These are phyloP conservation scores for Mycena indigotica DNA, from an alignment of 768 basidiomycete species.

Conservation along the genomic window DNA sequence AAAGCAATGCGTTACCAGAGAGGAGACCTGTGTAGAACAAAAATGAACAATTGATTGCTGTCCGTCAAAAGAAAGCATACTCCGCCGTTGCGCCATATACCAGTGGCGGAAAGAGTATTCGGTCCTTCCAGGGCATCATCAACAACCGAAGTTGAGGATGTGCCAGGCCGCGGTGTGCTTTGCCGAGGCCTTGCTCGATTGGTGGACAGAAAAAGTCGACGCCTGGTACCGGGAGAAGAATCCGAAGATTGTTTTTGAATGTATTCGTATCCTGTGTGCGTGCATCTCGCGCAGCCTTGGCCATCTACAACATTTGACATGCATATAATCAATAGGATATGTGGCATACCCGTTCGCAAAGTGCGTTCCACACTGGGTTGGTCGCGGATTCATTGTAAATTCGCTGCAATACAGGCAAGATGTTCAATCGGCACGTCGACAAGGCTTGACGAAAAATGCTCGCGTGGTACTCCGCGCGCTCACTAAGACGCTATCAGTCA, in stretches of 20 bases:
- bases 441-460: neutral
- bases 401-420: neutral
- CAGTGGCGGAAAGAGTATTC: neutral
- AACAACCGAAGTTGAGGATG: neutral
- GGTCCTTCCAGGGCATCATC: neutral
- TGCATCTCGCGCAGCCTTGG: too few relatives aligned
- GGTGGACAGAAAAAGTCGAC: neutral
- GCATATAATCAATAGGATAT: neutral
- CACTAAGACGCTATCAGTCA: neutral
- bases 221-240: neutral
- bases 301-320: neutral
- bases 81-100: too few relatives aligned
- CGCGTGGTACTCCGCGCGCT: neutral
- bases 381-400: neutral
- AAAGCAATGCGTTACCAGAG: too few relatives aligned
- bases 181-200: neutral
- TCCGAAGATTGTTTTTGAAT: too few relatives aligned
- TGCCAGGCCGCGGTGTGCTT: neutral
- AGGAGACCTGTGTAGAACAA: too few relatives aligned
- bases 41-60: too few relatives aligned
- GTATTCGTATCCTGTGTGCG: too few relatives aligned
- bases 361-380: neutral
- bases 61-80: too few relatives aligned
- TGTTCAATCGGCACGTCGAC: neutral
- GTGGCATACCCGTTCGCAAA: neutral